Evolutionary conservation across 2,329 filamentous ascomycete species (phyloP).

Genomic region (Lanzia echinophila): DNA sequence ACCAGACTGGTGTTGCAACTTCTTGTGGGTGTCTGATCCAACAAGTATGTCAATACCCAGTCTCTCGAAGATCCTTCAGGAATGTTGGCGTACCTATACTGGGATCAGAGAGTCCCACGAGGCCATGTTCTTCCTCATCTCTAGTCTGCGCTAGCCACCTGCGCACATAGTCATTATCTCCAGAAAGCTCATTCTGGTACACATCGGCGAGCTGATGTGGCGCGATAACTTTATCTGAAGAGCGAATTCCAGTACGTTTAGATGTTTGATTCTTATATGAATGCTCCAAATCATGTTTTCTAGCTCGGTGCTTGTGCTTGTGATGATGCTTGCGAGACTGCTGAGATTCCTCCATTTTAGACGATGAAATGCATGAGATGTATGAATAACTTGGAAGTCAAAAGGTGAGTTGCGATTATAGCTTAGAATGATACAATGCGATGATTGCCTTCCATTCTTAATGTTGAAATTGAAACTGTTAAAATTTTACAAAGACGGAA

Average conservation of each 20-base stretch:
- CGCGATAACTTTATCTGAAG: not conserved
- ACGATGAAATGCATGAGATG: not conserved
- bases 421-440: too few relatives aligned
- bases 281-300: not conserved
- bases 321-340: too few relatives aligned
- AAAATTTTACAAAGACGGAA: too few relatives aligned
- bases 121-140: slow-evolving; percentile 6
- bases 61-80: not conserved
- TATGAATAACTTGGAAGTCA: slow-evolving; percentile 5
- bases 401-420: not conserved
- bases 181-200: slow-evolving; percentile 12
- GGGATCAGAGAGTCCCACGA: not conserved
- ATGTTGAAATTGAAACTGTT: too few relatives aligned
- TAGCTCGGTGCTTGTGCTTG: slow-evolving; percentile 2
- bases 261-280: not conserved
- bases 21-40: too few relatives aligned
- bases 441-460: too few relatives aligned
- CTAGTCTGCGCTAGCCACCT: slow-evolving; percentile 25
- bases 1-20: too few relatives aligned
- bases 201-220: not conserved
- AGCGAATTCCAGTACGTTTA: not conserved
- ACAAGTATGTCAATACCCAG: too few relatives aligned
- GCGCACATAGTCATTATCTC: slow-evolving; percentile 20
- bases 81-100: too few relatives aligned
- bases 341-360: slow-evolving; percentile 3